Base-by-base conservation (phyloP, 805 yeast species). In the Metschnikowia borealis region DNA sequence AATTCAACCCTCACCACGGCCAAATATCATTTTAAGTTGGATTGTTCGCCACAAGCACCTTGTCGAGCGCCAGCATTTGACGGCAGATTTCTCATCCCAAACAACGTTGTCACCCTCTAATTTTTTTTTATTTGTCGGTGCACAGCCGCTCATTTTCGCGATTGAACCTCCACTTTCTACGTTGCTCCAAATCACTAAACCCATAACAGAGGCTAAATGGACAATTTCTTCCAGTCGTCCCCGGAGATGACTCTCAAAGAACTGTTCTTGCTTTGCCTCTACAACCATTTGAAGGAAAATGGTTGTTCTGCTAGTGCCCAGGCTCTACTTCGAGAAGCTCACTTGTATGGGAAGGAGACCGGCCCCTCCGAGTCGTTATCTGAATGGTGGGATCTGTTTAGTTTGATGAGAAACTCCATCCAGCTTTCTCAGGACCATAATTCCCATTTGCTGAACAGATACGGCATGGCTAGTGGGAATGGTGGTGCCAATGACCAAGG, bases 321-420 rank as follows among this genome's bases (percentile, higher is more conserved):
- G 18, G 34, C 40, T 35, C 40, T 44, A 17, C 46, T 44, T 23
- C 38, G 40, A 21, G 46, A 44, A 35, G 26, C 46, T 10, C 39
- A 44, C 3, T 44, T 44, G 39, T 34, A 44, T 26, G 46, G 38
- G 32, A 36, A 34, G 36, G 39, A 36, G 7, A 18, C 46, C 1
- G 33, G 14, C 23, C 17, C 29, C 18, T 17, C 17, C 8, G 46
- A 36, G 21, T 36, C 38, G 14, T 35, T 44, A 21, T 18, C 39
- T 13, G 46, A 44, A 7, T 44, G 46, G 46, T 44, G 46, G 46
- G 39, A 44, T 1, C 40, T 44, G 46, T 26, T 44, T 15, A 35
- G 34, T 36, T 17, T 36, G 33, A 35, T 44, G 39, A 44, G 39
- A 10, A 21, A 36, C 17, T 34, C 46, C 33, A 35, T 26, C 7